Conservation (phyloP, 371 early-diverging fungal species). For the Caulochytrium protostelioides region DNA sequence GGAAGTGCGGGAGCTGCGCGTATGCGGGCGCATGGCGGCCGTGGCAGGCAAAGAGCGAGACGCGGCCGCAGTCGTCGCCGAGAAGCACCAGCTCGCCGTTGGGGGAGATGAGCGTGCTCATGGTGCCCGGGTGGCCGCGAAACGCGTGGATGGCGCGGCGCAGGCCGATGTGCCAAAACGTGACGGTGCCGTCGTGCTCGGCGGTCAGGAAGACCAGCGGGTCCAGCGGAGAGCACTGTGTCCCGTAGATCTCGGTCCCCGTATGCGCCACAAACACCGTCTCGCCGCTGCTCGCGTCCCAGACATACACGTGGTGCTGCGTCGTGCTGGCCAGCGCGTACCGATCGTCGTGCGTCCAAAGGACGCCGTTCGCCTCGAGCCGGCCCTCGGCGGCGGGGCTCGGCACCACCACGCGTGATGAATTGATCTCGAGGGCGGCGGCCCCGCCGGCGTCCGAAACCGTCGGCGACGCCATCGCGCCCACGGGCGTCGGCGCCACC, state of each 20-base stretch:
- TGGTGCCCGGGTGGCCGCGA: background rate
- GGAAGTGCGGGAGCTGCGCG: slow-evolving; percentile 34
- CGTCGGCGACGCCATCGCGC: too few relatives aligned
- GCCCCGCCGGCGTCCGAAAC: too few relatives aligned
- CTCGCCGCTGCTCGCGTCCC: slow-evolving; percentile 35
- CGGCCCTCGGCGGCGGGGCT: slow-evolving; percentile 5
- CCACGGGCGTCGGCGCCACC: too few relatives aligned
- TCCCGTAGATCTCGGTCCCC: too few relatives aligned
- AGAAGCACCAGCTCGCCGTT: slow-evolving; percentile 45
- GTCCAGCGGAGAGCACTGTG: too few relatives aligned
- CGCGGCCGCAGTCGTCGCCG: slow-evolving; percentile 41
- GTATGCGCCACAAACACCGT: too few relatives aligned
- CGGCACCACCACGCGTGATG: too few relatives aligned
- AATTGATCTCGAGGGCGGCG: too few relatives aligned
- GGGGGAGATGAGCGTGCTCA: slow-evolving; percentile 28
- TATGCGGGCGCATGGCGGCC: slow-evolving; percentile 33
- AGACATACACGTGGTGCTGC: slow-evolving; percentile 36
- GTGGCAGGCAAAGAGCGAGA: too few relatives aligned
- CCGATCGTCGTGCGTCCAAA: slow-evolving; percentile 39
- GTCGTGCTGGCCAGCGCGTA: slow-evolving; percentile 36
- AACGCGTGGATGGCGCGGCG: slow-evolving; percentile 10
- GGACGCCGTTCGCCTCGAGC: slow-evolving; percentile 26
- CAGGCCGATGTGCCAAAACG: slow-evolving; percentile 50
- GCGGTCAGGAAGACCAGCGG: slow-evolving; percentile 47
- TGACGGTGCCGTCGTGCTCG: slow-evolving; percentile 61